Percentiles rank a stretch among this genome's conserved stretches.
These are phyloP conservation scores for Phytophthora foliorum DNA, from an alignment of 352 stramenopile species.

Conservation along the genomic window DNA sequence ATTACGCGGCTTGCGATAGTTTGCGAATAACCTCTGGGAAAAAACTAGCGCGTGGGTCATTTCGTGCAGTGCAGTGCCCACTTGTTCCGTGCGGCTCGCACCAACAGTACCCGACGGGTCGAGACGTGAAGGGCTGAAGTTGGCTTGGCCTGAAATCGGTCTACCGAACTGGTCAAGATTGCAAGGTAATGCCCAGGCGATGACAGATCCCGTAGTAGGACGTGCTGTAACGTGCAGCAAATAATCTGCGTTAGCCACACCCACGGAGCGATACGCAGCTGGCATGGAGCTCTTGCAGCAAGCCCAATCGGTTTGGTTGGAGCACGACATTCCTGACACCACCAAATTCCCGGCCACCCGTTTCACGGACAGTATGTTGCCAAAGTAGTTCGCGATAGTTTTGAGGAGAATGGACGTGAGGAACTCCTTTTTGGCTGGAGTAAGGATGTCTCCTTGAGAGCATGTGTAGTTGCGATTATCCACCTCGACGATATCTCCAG, in stretches of 20 bases:
- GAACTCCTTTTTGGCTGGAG: slow-evolving; percentile 72
- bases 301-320: slow-evolving; percentile 57
- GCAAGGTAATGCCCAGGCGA: slow-evolving; percentile 85
- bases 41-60: slow-evolving; percentile 89
- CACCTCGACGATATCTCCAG: slow-evolving; percentile 57
- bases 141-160: slow-evolving; percentile 84
- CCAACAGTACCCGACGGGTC: slow-evolving; percentile 51
- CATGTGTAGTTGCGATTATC: slow-evolving; percentile 66
- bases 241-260: slow-evolving; percentile 77
- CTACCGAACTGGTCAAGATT: slow-evolving; percentile 84
- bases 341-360: slow-evolving; percentile 74
- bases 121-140: slow-evolving; percentile 76
- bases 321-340: slow-evolving; percentile 62
- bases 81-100: slow-evolving; percentile 62
- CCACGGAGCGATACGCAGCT: slow-evolving; percentile 51
- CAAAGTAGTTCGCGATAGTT: slow-evolving; percentile 71
- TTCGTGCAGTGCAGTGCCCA: slow-evolving; percentile 82
- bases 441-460: slow-evolving; percentile 65
- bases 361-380: slow-evolving; percentile 69
- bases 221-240: slow-evolving; percentile 81
- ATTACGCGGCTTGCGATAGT: slow-evolving; percentile 76
- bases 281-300: slow-evolving; percentile 71
- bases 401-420: slow-evolving; percentile 75
- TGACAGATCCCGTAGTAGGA: slow-evolving; percentile 71
- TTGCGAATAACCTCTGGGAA: slow-evolving; percentile 63